phyloP scores from a whole-genome alignment of 2,329 filamentous ascomycete genomes.

The Aureobasidium sp. region DNA sequence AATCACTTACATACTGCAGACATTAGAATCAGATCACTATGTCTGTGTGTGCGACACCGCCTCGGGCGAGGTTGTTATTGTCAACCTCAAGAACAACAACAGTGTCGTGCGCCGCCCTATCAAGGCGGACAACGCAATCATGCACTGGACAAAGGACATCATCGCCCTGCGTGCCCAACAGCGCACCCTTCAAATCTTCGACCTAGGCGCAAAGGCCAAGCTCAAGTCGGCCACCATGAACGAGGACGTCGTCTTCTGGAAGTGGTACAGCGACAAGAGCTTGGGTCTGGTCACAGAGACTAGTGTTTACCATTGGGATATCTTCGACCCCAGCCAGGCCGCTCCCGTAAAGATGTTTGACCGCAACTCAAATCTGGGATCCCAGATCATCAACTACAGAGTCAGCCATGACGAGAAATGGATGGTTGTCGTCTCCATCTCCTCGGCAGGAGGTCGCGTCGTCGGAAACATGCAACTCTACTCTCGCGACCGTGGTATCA shows the following conservation, averaged over 20 bases:
- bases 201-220: slow-evolving; percentile 86
- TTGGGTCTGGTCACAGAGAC: slow-evolving; percentile 86
- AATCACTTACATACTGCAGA: slow-evolving; percentile 48
- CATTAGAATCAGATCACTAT: slow-evolving; percentile 93
- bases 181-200: slow-evolving; percentile 94
- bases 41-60: slow-evolving; percentile 87
- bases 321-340: slow-evolving; percentile 75
- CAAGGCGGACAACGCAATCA: slow-evolving; percentile 98
- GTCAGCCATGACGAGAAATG: slow-evolving; percentile 93
- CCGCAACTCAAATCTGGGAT: slow-evolving; percentile 83
- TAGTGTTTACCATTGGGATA: slow-evolving; percentile 95
- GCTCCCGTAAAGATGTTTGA: slow-evolving; percentile 88
- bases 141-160: slow-evolving; percentile 96
- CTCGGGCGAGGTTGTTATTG: slow-evolving; percentile 89
- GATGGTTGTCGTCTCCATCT: slow-evolving; percentile 97
- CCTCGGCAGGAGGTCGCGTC: slow-evolving; percentile 84
- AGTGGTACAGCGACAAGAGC: slow-evolving; percentile 89
- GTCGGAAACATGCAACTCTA: slow-evolving; percentile 96
- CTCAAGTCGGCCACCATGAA: slow-evolving; percentile 95
- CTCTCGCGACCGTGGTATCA: slow-evolving; percentile 91
- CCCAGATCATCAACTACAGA: slow-evolving; percentile 99
- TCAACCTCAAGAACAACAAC: slow-evolving; percentile 97
- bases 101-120: slow-evolving; percentile 91
- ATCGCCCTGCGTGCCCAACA: slow-evolving; percentile 94
- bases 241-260: slow-evolving; percentile 98